These are phyloP conservation scores for Colletotrichum orbiculare DNA, from an alignment of 2,329 filamentous ascomycete species.

Conservation along the genomic window DNA sequence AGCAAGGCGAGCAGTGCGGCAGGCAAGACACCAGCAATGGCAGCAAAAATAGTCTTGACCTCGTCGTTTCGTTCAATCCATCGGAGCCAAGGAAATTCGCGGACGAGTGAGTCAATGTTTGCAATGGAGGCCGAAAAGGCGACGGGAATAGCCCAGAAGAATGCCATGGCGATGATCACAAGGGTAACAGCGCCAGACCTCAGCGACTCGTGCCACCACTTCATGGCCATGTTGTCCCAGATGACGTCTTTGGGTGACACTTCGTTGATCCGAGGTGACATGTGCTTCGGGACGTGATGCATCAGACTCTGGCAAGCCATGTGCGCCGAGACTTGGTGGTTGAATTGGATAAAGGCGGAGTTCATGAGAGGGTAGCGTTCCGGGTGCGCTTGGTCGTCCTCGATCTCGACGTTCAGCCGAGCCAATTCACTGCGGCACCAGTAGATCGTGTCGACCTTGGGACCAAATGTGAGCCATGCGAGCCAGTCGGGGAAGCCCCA, in stretches of 20 bases:
- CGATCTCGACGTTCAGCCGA: constrained; percentile 89
- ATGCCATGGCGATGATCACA: constrained; percentile 78
- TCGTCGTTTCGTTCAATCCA: constrained; percentile 72
- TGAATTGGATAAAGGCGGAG: constrained; percentile 98
- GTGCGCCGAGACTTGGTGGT: constrained; percentile 95
- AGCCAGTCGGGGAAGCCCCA: constrained; percentile 74
- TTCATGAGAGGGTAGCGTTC: constrained; percentile 93
- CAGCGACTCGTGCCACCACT: constrained; percentile 91
- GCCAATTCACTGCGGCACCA: constrained; percentile 89
- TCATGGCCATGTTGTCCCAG: constrained; percentile 97
- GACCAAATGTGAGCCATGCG: constrained; percentile 77
- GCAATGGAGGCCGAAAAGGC: constrained; percentile 87
- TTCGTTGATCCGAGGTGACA: constrained; percentile 93
- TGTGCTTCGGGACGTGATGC: constrained; percentile 91
- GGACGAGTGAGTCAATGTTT: constrained; percentile 78
- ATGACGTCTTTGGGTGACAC: constrained; percentile 92
- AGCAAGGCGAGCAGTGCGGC: constrained; percentile 80
- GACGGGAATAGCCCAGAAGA: constrained; percentile 92
- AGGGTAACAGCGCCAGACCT: constrained; percentile 74
- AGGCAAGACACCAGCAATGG: constrained; percentile 87
- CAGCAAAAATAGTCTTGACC: constrained; percentile 70
- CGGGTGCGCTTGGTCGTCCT: constrained; percentile 85
- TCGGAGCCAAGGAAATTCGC: constrained; percentile 72
- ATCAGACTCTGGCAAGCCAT: constrained; percentile 96
- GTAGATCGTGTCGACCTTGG: constrained; percentile 97